phyloP scores from a whole-genome alignment of 495 filamentous ascomycete genomes.

The Penicillium canescens region DNA sequence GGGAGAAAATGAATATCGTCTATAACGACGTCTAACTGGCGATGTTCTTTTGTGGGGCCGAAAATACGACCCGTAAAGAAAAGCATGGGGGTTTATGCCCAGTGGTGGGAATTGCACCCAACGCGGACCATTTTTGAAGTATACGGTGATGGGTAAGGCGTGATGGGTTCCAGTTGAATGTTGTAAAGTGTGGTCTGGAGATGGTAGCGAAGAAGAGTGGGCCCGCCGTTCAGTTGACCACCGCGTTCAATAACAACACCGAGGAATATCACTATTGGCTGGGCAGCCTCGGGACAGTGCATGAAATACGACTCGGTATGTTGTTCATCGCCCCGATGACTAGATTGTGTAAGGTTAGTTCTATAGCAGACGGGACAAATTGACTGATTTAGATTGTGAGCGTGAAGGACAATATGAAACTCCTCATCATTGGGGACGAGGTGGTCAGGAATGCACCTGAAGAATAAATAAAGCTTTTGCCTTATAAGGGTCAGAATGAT shows the following conservation, averaged over 20 bases:
- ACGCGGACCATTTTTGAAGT: constrained; percentile 15
- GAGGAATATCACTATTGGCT: constrained; percentile 10
- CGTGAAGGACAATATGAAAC: constrained; percentile 13
- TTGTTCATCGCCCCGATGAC: constrained; percentile 13
- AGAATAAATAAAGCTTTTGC: constrained; percentile 4
- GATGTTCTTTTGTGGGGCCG: constrained; percentile 16
- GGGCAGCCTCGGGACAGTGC: constrained; percentile 16
- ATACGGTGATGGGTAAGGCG: constrained; percentile 13
- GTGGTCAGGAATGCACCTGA: constrained; percentile 7
- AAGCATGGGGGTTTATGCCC: background rate
- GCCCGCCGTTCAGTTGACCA: constrained; percentile 11
- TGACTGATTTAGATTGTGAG: constrained; percentile 4
- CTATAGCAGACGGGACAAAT: background rate
- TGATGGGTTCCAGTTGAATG: constrained; percentile 5
- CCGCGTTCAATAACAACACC: constrained; percentile 8
- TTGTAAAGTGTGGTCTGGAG: constrained; percentile 17
- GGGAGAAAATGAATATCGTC: constrained; percentile 21
- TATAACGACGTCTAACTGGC: constrained; percentile 12
- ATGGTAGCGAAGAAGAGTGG: constrained; percentile 13
- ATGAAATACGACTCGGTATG: constrained; percentile 12
- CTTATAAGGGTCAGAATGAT: background rate
- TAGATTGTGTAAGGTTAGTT: background rate
- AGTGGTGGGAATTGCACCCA: constrained; percentile 15
- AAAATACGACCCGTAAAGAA: constrained; percentile 16
- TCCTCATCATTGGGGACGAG: background rate